Base-by-base conservation (phyloP, 106 monocot genomes). In the Dendrobium nobile region DNA sequence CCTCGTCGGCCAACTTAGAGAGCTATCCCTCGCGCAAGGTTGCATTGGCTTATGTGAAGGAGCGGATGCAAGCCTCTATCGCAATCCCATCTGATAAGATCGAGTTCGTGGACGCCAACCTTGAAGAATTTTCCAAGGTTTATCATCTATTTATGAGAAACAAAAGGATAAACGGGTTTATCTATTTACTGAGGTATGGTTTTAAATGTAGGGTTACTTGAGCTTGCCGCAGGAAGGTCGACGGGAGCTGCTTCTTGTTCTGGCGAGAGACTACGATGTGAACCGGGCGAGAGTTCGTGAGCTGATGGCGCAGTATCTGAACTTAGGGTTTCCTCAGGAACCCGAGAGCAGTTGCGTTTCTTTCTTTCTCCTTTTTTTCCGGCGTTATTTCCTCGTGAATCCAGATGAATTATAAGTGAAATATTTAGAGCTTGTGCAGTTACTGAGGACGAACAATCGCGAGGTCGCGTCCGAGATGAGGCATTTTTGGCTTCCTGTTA, bases 281-380 rank as follows among this genome's bases (percentile, higher is more conserved):
- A 88, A 89, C 64, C 80, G 95, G 37, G 48, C 65, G 27, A 82
- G 84, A 43, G 92, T 92, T 41, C 90, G 88, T 28, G 85, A 85
- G 45, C 84, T 95, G 78, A 90, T 92, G 95, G 82, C 79, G 75
- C 90, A 95, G 77, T 95, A 95, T 70, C 81, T 95, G 48, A 87
- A 82, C 79, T 72, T 89, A 40, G 85, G 79, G 24, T 72, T 78
- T 75, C 78, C 87, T n/a, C 80, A 55, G 48, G 65, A 22, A 61
- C 54, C 70, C 78, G 54, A 77, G 10, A 47, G 13, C 27, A 47
- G 5, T 75, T 24, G n/a, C 81, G 24, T 24, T 58, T 75, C 7
- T 79, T 79, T 44, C 45, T 26, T 27, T 41, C 13, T 45, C 18
- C 17, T n/a, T 15, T 58, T 31, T 24, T 61, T 51, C 51, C 51